Evolutionary conservation across 73 alveolate genomes (phyloP).

Genomic region (Vitrella brassicaformis): DNA sequence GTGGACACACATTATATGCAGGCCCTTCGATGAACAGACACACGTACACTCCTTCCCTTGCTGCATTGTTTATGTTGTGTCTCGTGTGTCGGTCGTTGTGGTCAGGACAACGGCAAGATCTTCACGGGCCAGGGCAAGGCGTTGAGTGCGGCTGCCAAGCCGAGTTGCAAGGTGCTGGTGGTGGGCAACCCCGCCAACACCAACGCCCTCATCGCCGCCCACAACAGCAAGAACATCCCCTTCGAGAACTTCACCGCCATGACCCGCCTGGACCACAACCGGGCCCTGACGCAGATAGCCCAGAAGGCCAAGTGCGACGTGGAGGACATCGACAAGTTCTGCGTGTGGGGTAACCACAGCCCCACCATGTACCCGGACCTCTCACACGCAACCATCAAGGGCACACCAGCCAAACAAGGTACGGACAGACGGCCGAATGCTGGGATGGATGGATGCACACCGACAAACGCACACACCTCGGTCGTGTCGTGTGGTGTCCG

Average conservation of each 20-base stretch:
- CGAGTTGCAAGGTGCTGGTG: slow-evolving; percentile 79
- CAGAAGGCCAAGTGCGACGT: slow-evolving; percentile 60
- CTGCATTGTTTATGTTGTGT: no score
- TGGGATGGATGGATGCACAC: no score
- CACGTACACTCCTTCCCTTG: no score
- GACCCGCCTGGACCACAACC: slow-evolving; percentile 94
- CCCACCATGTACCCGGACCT: slow-evolving; percentile 85
- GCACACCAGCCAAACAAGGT: slow-evolving; percentile 44
- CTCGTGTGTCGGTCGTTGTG: no score
- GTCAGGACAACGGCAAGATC: slow-evolving; percentile 62
- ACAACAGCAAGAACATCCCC: slow-evolving; percentile 75
- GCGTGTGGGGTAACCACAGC: slow-evolving; percentile 94
- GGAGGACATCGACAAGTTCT: slow-evolving; percentile 61
- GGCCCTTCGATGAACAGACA: no score
- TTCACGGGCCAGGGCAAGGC: slow-evolving; percentile 61
- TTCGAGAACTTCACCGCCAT: slow-evolving; percentile 89
- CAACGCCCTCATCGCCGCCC: slow-evolving; percentile 78
- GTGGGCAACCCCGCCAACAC: slow-evolving; percentile 98
- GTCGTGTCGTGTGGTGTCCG: neutral
- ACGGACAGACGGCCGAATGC: slow-evolving; percentile 40
- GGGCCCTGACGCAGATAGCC: slow-evolving; percentile 84
- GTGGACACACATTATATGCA: no score
- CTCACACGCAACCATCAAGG: slow-evolving; percentile 52
- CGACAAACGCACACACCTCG: no score
- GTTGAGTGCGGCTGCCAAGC: slow-evolving; percentile 61